Evolutionary conservation across 2,329 filamentous ascomycete genomes (phyloP), one percentile per base, ranked within the genome.

Genomic region (Salinomyces thailandicus): DNA sequence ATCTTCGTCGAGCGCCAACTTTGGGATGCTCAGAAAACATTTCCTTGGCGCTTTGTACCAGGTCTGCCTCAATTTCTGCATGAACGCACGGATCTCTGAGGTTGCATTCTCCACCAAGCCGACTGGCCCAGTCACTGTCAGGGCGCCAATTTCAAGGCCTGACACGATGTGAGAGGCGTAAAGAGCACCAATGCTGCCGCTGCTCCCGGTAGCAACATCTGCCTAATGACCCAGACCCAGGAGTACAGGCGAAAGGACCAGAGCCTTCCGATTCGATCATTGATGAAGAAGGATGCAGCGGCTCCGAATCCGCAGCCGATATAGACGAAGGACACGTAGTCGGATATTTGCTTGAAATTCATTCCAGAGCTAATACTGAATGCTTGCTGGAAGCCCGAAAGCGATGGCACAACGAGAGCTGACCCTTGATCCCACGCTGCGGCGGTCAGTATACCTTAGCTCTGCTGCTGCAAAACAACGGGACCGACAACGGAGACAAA

Each of bases 31-130:
- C 20, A 24, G 7, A 7, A 7, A 24, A 24, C 20, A 24, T 7
- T 24, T 24, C 20, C n/a, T 24, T 24, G 20, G 20, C 7, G 7
- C 20, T 7, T n/a, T 24, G 7, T 24, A 24, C n/a, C 7, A 24
- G 20, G 7, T 24, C 20, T 24, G 20, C 20, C 20, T 24, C 20
- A 7, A 24, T 7, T 7, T 24, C 20, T n/a, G 20, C 20, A 66
- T 36, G 1, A 66, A 46, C 8, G 62, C 62, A 5, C 62, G 58
- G 2, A 62, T 60, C 37, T 62, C 61, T 5, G 52, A 42, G 0
- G 62, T 61, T 1, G 62, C 59, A 12, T 64, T 58, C 43, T 66
- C 62, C 4, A 59, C 59, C 20, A 66, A 56, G 5, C 54, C 54
- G 37, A 64, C 53, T 5, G 62, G 50, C 0, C 61, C 59, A 1